Evolutionary conservation across 306 rosid genomes (phyloP).

Genomic region (Sindora glabra): DNA sequence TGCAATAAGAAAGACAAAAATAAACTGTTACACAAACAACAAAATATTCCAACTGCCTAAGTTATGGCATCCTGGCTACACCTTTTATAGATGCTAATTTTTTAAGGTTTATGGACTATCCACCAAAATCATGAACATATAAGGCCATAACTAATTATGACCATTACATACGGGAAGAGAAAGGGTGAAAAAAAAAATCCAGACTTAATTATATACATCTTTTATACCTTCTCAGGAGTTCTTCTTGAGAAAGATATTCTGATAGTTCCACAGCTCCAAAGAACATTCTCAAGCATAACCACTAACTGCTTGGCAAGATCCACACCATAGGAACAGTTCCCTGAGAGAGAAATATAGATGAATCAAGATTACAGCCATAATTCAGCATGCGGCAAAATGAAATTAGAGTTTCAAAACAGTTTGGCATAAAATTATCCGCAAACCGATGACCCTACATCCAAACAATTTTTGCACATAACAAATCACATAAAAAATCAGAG

Average conservation of each 20-base stretch:
- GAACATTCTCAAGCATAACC: slow-evolving; percentile 59
- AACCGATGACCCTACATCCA: not conserved
- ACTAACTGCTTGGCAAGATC: slow-evolving; percentile 66
- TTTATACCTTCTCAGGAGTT: slow-evolving; percentile 74
- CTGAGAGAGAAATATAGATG: slow-evolving; percentile 18
- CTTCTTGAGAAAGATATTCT: slow-evolving; percentile 81
- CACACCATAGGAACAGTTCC: slow-evolving; percentile 57
- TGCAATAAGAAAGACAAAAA: slow-evolving; percentile 18
- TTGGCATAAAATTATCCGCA: not conserved
- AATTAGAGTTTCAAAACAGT: not conserved
- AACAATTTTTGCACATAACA: not conserved
- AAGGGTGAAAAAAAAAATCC: not conserved
- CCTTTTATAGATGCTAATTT: not conserved
- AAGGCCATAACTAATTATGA: no score
- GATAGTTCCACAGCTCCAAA: slow-evolving; percentile 86
- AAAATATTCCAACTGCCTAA: not conserved
- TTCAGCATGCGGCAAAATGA: not conserved
- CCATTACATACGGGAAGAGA: not conserved
- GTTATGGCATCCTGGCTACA: not conserved
- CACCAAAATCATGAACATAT: no score
- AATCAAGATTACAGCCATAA: slow-evolving; percentile 6
- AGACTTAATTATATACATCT: not conserved
- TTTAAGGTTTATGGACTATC: slow-evolving; percentile 4
- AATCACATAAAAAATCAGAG: not conserved
- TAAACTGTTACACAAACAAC: not conserved